Evolutionary conservation across 768 basidiomycete species (phyloP).

Genomic region (Tylopilus plumbeoviolaceoides): DNA sequence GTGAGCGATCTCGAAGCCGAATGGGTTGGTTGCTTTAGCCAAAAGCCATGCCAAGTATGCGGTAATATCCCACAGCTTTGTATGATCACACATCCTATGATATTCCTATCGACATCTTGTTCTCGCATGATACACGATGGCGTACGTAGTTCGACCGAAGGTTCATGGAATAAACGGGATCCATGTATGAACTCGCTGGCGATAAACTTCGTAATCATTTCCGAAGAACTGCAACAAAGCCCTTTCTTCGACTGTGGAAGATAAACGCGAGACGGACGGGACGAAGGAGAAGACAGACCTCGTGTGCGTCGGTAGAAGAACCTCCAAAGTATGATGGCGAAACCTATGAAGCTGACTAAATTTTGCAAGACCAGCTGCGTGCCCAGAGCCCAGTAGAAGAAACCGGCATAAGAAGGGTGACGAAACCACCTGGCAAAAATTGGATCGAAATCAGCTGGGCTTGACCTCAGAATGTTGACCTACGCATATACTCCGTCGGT

Average conservation of each 20-base stretch:
- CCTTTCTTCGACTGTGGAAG: conserved; percentile 67
- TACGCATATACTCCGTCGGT: conserved; percentile 88
- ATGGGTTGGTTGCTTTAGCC: conserved; percentile 11
- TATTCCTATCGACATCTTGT: conserved; percentile 6
- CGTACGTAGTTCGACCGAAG: neutral
- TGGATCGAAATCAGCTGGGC: neutral
- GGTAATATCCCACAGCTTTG: conserved; percentile 19
- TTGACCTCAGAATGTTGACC: conserved; percentile 25
- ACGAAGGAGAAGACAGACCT: conserved; percentile 46
- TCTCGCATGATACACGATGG: neutral
- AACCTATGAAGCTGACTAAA: conserved; percentile 65
- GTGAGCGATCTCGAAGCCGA: conserved; percentile 19
- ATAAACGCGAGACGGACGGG: conserved; percentile 3
- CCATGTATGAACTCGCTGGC: conserved; percentile 71
- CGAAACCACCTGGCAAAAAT: conserved; percentile 46
- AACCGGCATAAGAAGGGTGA: conserved; percentile 96
- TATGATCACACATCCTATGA: conserved; percentile 28
- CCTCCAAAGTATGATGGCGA: conserved; percentile 65
- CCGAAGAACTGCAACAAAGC: conserved; percentile 87
- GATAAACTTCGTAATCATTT: conserved; percentile 75
- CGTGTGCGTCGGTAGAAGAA: conserved; percentile 83
- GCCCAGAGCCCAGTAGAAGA: conserved; percentile 97
- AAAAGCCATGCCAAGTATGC: conserved; percentile 19
- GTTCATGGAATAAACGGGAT: conserved; percentile 79
- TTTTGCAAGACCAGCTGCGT: conserved; percentile 93